These are phyloP conservation scores for Mimosa pudica DNA, from an alignment of 306 rosid species.

Conservation along the genomic window DNA sequence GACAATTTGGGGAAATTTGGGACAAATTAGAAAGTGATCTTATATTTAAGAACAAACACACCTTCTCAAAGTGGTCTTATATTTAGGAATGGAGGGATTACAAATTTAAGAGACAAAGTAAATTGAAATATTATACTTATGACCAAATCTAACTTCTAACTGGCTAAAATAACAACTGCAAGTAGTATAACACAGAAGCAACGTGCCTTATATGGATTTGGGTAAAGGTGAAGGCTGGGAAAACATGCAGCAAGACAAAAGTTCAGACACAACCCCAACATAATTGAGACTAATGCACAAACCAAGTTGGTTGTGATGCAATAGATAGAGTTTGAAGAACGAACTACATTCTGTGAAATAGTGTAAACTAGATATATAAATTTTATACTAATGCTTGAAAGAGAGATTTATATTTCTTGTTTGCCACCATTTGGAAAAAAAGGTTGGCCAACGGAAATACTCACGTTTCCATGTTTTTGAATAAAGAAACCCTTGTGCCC, in stretches of 20 bases:
- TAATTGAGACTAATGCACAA: not conserved
- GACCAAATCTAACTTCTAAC: too few species aligned
- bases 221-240: constrained; percentile 17
- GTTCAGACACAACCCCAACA: constrained; percentile 17
- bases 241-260: constrained; percentile 14
- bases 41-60: too few species aligned
- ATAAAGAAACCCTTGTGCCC: constrained; percentile 79
- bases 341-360: not conserved
- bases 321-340: not conserved
- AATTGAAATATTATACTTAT: too few species aligned
- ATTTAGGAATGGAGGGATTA: too few species aligned
- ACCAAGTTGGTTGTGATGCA: not conserved
- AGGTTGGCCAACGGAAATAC: constrained; percentile 33
- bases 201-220: not conserved
- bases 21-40: too few species aligned
- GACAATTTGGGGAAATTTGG: too few species aligned
- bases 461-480: constrained; percentile 69
- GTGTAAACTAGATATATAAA: not conserved
- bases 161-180: too few species aligned
- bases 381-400: not conserved
- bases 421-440: not conserved
- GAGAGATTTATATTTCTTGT: not conserved
- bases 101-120: too few species aligned
- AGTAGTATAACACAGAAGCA: too few species aligned
- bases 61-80: too few species aligned